phyloP scores from a whole-genome alignment of 352 stramenopile species.

The Phytophthora multivora region DNA sequence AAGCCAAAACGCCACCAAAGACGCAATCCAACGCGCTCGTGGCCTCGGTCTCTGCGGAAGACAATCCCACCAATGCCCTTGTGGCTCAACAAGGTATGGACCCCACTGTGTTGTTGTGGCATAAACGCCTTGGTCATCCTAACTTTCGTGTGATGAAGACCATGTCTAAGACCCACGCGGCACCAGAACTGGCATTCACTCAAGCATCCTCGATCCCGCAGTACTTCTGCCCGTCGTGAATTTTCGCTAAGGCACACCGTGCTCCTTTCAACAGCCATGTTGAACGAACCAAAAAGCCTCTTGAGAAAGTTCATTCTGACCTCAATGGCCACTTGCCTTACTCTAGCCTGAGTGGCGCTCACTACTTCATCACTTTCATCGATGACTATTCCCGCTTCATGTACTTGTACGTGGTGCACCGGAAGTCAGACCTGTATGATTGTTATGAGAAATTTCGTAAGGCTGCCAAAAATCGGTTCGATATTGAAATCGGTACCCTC shows the following conservation, averaged over 20 bases:
- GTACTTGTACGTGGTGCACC: background rate
- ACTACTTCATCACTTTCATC: too few relatives aligned
- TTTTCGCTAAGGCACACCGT: slow-evolving; percentile 11
- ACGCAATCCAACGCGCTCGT: background rate
- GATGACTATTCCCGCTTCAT: slow-evolving; percentile 14
- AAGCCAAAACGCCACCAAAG: background rate
- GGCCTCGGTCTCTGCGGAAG: background rate
- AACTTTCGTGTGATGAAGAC: slow-evolving; percentile 9
- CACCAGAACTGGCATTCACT: slow-evolving; percentile 5
- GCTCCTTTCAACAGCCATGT: slow-evolving; percentile 13
- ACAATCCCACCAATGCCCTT: slow-evolving; percentile 2
- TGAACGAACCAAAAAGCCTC: slow-evolving; percentile 1
- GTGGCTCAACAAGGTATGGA: slow-evolving; percentile 15
- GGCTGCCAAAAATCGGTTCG: background rate
- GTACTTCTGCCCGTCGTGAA: slow-evolving; percentile 7
- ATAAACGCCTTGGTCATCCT: slow-evolving; percentile 13
- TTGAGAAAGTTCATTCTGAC: slow-evolving; percentile 3
- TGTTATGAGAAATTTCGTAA: slow-evolving; percentile 1
- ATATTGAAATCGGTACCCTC: too few relatives aligned
- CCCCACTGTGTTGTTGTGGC: slow-evolving; percentile 3
- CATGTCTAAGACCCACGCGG: slow-evolving; percentile 7
- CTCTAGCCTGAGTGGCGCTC: too few relatives aligned
- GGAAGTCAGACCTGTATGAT: slow-evolving; percentile 1
- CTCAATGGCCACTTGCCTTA: too few relatives aligned
- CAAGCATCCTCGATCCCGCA: slow-evolving; percentile 6